Evolutionary conservation across 805 yeast genomes (phyloP).

Genomic region (Suhomyces tanzawaensis): DNA sequence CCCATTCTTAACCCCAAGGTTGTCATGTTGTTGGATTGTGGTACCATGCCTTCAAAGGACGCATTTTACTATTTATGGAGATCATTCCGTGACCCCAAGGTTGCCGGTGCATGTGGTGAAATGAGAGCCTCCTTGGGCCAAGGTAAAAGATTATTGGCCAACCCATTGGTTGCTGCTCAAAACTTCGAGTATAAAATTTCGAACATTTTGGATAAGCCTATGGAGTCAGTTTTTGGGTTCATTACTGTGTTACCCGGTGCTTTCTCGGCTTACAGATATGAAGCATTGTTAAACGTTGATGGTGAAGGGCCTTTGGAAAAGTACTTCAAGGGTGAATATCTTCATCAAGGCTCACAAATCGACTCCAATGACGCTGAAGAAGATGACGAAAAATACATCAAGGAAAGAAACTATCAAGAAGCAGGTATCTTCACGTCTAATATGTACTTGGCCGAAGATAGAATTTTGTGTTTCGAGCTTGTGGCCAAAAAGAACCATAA

Average conservation of each 20-base stretch:
- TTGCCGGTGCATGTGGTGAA: constrained; percentile 98
- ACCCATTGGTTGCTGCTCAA: constrained; percentile 94
- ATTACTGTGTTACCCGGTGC: constrained; percentile 96
- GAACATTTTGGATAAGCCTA: constrained; percentile 91
- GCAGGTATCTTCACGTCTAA: constrained; percentile 86
- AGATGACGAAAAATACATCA: constrained; percentile 39
- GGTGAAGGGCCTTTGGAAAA: constrained; percentile 86
- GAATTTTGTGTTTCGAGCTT: constrained; percentile 94
- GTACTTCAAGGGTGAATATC: constrained; percentile 88
- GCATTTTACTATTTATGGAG: constrained; percentile 89
- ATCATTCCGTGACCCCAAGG: constrained; percentile 72
- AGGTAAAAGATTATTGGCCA: constrained; percentile 47
- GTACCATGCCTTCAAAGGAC: constrained; percentile 84
- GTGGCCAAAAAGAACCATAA: constrained; percentile 80
- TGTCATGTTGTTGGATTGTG: constrained; percentile 86
- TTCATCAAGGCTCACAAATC: constrained; percentile 58
- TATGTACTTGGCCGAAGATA: constrained; percentile 96
- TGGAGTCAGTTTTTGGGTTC: constrained; percentile 92
- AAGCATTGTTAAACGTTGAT: constrained; percentile 65
- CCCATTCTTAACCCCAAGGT: constrained; percentile 79
- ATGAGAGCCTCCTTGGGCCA: constrained; percentile 82
- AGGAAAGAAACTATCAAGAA: constrained; percentile 37
- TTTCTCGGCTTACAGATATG: constrained; percentile 87
- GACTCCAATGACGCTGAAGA: constrained; percentile 28
- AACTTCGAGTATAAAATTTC: constrained; percentile 96